Conservation (phyloP, 2,329 filamentous ascomycete genomes). For the Rugonectria rugulosa region DNA sequence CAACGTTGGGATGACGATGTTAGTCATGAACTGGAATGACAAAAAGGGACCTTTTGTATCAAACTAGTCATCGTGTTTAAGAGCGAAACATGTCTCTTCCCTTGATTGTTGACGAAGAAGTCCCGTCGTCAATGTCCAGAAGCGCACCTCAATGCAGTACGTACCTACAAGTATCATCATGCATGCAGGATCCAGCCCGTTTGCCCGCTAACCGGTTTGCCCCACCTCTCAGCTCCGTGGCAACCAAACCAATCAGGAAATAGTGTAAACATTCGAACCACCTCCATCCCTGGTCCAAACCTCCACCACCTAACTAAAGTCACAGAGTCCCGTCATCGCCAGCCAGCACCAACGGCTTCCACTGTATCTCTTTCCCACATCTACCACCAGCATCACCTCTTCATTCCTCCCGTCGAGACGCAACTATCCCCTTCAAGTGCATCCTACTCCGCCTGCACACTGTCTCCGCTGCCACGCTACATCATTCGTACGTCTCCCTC, state of each 20-base stretch:
- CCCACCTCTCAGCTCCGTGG: slow-evolving; percentile 26
- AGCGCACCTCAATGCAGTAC: too few species aligned
- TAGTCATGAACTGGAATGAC: too few species aligned
- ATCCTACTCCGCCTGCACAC: neutral
- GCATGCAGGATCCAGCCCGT: neutral
- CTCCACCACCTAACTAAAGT: neutral
- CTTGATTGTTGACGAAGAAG: too few species aligned
- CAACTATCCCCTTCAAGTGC: too few species aligned
- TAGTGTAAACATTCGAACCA: slow-evolving; percentile 39
- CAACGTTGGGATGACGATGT: too few species aligned
- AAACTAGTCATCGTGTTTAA: too few species aligned
- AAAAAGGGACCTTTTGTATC: too few species aligned
- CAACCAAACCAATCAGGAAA: slow-evolving; percentile 44
- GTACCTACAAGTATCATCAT: too few species aligned
- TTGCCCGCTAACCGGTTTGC: too few species aligned
- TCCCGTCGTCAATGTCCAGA: too few species aligned
- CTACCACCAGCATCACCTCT: neutral
- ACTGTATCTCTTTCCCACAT: slow-evolving; percentile 2
- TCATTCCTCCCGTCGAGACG: slow-evolving; percentile 3
- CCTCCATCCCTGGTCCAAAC: neutral
- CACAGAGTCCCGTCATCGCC: slow-evolving; percentile 10
- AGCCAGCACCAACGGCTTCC: slow-evolving; percentile 2
- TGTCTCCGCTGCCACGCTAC: slow-evolving; percentile 26
- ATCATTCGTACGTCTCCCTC: slow-evolving; percentile 23
- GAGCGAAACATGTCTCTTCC: too few species aligned